Conservation (phyloP, 1,284 basidiomycete genomes). For the Cutaneotrichosporon sp. region DNA sequence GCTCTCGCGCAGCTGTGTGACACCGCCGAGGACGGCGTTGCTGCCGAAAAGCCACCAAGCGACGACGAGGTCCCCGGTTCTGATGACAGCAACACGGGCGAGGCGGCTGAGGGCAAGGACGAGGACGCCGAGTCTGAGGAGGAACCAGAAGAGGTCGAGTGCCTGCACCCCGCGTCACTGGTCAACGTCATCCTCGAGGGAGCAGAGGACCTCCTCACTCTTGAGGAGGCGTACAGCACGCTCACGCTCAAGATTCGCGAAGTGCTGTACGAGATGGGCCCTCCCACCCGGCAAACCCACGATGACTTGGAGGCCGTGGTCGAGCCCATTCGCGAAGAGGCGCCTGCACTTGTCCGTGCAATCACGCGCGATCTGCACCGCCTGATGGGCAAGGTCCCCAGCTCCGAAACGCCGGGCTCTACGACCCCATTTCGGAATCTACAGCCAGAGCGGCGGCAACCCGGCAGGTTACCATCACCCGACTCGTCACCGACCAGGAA, state of each 20-base stretch:
- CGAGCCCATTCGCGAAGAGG: constrained; percentile 34
- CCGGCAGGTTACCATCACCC: constrained; percentile 5
- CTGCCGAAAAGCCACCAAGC: neutral
- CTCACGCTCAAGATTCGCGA: constrained; percentile 27
- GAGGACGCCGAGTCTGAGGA: constrained; percentile 27
- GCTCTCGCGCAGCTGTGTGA: constrained; percentile 14
- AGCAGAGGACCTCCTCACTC: constrained; percentile 40
- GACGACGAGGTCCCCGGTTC: constrained; percentile 27
- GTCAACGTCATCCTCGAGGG: constrained; percentile 40
- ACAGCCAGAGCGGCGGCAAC: neutral
- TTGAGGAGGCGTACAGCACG: constrained; percentile 43
- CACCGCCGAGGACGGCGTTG: constrained; percentile 9
- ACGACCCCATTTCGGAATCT: constrained; percentile 33
- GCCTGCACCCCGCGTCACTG: constrained; percentile 31
- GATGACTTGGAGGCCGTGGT: neutral
- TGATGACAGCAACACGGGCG: constrained; percentile 23
- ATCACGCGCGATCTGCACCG: constrained; percentile 38
- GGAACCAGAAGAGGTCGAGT: constrained; percentile 32
- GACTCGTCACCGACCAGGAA: constrained; percentile 11
- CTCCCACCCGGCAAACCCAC: neutral
- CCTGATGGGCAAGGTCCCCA: constrained; percentile 37
- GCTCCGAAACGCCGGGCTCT: constrained; percentile 19
- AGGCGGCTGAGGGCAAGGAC: neutral
- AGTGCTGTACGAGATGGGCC: constrained; percentile 18
- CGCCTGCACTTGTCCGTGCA: constrained; percentile 40